Conservation (phyloP, 1,284 basidiomycete species). For the Sporisorium sorghi region DNA sequence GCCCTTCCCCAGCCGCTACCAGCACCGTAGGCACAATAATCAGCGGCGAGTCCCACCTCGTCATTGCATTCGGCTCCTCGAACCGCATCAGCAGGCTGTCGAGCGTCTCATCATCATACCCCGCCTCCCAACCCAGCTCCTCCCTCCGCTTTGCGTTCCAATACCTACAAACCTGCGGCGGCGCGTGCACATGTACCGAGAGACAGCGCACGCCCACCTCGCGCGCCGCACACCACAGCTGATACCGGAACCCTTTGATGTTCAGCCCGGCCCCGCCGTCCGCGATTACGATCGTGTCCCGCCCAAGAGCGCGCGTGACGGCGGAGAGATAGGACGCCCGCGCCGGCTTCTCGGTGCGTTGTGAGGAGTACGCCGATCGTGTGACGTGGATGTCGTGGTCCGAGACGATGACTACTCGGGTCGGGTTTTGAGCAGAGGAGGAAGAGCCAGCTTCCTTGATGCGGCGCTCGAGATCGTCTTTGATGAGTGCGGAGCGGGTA, state of each 20-base stretch:
- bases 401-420: constrained; percentile 76
- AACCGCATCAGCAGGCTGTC: constrained; percentile 89
- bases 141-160: constrained; percentile 77
- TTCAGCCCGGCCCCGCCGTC: constrained; percentile 85
- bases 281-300: constrained; percentile 84
- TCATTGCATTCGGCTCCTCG: constrained; percentile 96
- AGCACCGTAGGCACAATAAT: constrained; percentile 77
- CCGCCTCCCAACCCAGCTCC: constrained; percentile 68
- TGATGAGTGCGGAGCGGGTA: constrained; percentile 78
- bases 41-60: constrained; percentile 94
- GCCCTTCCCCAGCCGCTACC: neutral
- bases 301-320: constrained; percentile 79
- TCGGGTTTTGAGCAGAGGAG: constrained; percentile 69
- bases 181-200: constrained; percentile 80
- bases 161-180: constrained; percentile 71
- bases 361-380: constrained; percentile 79
- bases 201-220: constrained; percentile 86
- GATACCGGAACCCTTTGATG: constrained; percentile 94
- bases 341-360: constrained; percentile 86
- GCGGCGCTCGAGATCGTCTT: constrained; percentile 74
- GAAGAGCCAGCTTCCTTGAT: constrained; percentile 74
- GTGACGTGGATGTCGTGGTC: constrained; percentile 80
- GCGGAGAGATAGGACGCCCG: constrained; percentile 87
- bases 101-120: constrained; percentile 83
- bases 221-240: constrained; percentile 93